These are phyloP conservation scores for Syzygium syzygioides DNA, from an alignment of 441 rosid species.

Conservation along the genomic window DNA sequence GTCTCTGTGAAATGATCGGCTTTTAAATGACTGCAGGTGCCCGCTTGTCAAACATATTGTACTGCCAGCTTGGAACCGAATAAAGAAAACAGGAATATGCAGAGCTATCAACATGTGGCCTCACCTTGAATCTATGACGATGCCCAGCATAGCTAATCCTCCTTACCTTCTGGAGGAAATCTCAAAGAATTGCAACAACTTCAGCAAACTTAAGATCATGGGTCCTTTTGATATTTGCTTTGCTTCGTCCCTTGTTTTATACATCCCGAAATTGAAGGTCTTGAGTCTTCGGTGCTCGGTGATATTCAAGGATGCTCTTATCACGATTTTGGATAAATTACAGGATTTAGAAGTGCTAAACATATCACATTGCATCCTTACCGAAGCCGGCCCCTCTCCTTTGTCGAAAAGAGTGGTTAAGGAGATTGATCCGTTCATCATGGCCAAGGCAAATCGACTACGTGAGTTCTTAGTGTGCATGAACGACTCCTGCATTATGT, in stretches of 20 bases:
- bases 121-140: conserved; percentile 80
- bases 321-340: conserved; percentile 51
- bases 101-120: conserved; percentile 61
- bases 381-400: conserved; percentile 36
- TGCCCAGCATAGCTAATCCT: conserved; percentile 82
- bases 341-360: conserved; percentile 63
- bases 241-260: conserved; percentile 32
- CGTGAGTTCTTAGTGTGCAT: conserved; percentile 59
- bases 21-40: conserved; percentile 33
- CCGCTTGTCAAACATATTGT: conserved; percentile 58
- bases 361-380: conserved; percentile 68
- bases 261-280: conserved; percentile 51
- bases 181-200: conserved; percentile 56
- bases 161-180: conserved; percentile 66
- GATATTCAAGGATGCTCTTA: conserved; percentile 44
- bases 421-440: conserved; percentile 43
- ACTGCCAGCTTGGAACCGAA: conserved; percentile 84
- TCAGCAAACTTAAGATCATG: conserved; percentile 73
- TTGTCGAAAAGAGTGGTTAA: conserved; percentile 30
- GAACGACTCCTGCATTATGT: conserved; percentile 63
- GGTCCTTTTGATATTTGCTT: conserved; percentile 65
- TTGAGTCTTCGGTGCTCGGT: conserved; percentile 74
- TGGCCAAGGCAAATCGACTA: conserved; percentile 50
- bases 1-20: not conserved
- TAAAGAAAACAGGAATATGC: conserved; percentile 70